Evolutionary conservation across 2,329 filamentous ascomycete genomes (phyloP).

Genomic region (Malbranchea cinnamomea): DNA sequence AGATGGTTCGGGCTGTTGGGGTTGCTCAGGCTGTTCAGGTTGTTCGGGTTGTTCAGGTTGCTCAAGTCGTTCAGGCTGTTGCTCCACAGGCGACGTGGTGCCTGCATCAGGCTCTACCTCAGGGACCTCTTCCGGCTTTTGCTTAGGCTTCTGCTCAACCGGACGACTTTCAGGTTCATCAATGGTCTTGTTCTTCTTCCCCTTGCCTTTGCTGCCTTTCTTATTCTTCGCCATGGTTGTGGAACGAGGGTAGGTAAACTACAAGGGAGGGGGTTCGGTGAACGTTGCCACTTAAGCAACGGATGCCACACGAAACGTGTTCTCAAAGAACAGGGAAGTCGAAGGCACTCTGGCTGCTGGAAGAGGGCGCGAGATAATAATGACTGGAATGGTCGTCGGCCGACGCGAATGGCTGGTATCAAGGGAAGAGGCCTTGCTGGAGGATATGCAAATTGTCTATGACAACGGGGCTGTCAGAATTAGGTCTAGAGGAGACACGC

Average conservation of each 20-base stretch:
- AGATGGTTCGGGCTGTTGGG: not conserved
- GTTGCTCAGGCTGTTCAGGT: not conserved
- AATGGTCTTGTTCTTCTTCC: constrained; percentile 6
- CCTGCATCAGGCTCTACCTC: not conserved
- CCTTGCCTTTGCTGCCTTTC: constrained; percentile 8
- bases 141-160: not conserved
- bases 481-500: constrained; percentile 8
- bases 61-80: constrained; percentile 1
- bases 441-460: constrained; percentile 4
- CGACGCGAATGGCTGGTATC: constrained; percentile 3
- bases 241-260: constrained; percentile 2
- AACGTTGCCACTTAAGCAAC: constrained; percentile 4
- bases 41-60: too few species aligned
- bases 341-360: too few species aligned
- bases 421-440: not conserved
- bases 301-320: constrained; percentile 11
- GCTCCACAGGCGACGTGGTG: not conserved
- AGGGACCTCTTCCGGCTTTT: constrained; percentile 1
- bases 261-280: too few species aligned
- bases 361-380: constrained; percentile 1
- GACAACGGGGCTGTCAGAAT: not conserved
- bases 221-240: constrained; percentile 9
- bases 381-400: constrained; percentile 1
- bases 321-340: constrained; percentile 11
- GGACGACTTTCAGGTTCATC: not conserved